Evolutionary conservation across 2,329 filamentous ascomycete genomes (phyloP), one percentile per base, ranked within the genome.

Genomic region (Hypoxylon sp.): DNA sequence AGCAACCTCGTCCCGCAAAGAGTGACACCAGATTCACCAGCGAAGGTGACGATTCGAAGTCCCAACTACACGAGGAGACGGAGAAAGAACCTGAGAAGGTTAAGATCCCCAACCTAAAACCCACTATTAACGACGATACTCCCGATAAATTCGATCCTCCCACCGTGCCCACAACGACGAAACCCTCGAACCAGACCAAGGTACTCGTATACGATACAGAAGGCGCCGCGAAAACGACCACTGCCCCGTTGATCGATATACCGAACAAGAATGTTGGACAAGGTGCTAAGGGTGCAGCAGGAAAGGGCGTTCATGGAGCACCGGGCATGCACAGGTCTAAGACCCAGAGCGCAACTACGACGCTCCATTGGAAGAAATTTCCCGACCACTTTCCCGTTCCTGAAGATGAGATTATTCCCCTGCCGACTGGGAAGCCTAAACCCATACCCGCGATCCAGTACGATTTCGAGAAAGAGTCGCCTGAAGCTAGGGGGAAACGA

Each of bases 331-430:
- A 70, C 53, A 70, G 63, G 15, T 57, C 71, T 21, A 74, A 76
- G 24, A 58, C 70, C 10, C 59, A 73, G 48, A 70, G 51, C 32
- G 17, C 66, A 57, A 65, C 74, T 35, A 73, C 77, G 19, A 75
- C 78, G 8, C 79, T 89, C 31, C 91, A 94, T 75, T 98, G 95
- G 95, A 82, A 82, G 62, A 93, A 91, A 78, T 85, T 88, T 69
- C 82, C 85, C 2, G 93, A 97, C 78, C 86, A 92, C 76, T 98
- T 92, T 80, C 94, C 96, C 0, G 81, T 98, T 2, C 83, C 89
- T 6, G 80, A 86, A 2, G 87, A 89, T 64, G 90, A 91, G 17
- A 83, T 97, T 60, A 94, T 94, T 64, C 84, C 84, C 48, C 84
- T 98, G 31, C 96, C 96, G 1, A 91, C 89, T 1, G 92, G 89